These are phyloP conservation scores for Colletotrichum sublineola DNA, from an alignment of 2,329 filamentous ascomycete genomes.

Conservation along the genomic window DNA sequence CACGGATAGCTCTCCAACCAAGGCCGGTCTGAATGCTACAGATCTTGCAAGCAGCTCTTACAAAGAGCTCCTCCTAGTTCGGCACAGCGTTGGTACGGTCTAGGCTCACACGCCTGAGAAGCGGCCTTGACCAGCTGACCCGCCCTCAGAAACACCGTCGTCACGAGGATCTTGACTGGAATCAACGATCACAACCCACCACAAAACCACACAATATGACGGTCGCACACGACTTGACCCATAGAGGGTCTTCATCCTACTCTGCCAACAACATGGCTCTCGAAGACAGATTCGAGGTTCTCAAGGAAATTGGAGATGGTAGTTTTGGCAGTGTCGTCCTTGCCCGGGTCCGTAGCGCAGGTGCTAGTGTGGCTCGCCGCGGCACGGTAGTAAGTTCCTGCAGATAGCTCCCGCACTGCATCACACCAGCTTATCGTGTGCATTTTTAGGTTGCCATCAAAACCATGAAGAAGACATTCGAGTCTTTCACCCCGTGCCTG, in stretches of 20 bases:
- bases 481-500: slow-evolving; percentile 89
- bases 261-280: slow-evolving; percentile 71
- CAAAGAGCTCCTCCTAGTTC: slow-evolving; percentile 51
- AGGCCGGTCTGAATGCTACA: slow-evolving; percentile 52
- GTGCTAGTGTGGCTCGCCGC: slow-evolving; percentile 87
- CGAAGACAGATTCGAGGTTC: slow-evolving; percentile 94
- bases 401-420: slow-evolving; percentile 10
- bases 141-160: slow-evolving; percentile 39
- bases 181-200: slow-evolving; percentile 41
- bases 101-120: slow-evolving; percentile 44
- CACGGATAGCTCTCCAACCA: slow-evolving; percentile 14
- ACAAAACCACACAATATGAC: slow-evolving; percentile 71
- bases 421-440: slow-evolving; percentile 16
- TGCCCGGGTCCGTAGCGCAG: slow-evolving; percentile 90
- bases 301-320: slow-evolving; percentile 98
- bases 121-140: slow-evolving; percentile 40
- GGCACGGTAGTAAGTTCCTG: slow-evolving; percentile 85
- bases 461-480: slow-evolving; percentile 99
- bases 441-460: slow-evolving; percentile 89
- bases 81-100: slow-evolving; percentile 46
- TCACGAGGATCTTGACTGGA: slow-evolving; percentile 42
- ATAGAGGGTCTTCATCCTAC: slow-evolving; percentile 73
- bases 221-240: slow-evolving; percentile 79
- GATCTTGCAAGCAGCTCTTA: slow-evolving; percentile 53
- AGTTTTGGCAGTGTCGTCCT: slow-evolving; percentile 97